Base-by-base conservation (phyloP, 169 alveolate genomes). In the Cryptosporidium felis region DNA sequence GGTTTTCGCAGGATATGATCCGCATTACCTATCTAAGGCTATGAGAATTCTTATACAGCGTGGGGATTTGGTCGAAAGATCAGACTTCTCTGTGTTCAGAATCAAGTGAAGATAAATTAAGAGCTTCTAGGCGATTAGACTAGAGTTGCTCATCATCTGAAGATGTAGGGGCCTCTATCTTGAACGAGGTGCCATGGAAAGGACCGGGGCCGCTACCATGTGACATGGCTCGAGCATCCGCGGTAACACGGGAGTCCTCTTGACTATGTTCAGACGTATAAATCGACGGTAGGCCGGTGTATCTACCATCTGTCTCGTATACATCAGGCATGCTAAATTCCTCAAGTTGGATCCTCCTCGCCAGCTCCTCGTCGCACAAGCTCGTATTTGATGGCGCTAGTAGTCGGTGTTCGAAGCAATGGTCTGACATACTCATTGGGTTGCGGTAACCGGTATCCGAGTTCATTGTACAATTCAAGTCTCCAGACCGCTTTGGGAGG, bases 291-390 rank as follows among this genome's bases (percentile, higher is more conserved):
- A 51, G 18, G 36, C 21, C 18, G 10, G 45, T 21, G 30, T 4
- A 2, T 9, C 34, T 5, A 21, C 34, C 59, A 4, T 14, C 14
- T n/a, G 23, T 12, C 51, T 40, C 30, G 6, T 53, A 5, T 4
- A 21, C 28, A 10, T 32, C 61, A 18, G 34, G 23, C 9, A 5
- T 38, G 28, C 40, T 74, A 10, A 74, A 53, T 21, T 74, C 85
- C 41, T 74, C 85, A 18, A 74, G 30, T 32, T 74, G 85, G 12
- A 74, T 74, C 30, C 85, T 74, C 41, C 85, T 49, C 41, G 85
- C 85, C 36, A 74, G 59, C 44, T 74, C 85, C 14, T 74, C 85
- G 56, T 74, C 85, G 80, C 34, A 36, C 49, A n/a, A 18, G 6
- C 1, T 6, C 46, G 44, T 21, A 42, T 58, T 5, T 16, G 18